Conservation (phyloP, 2,329 filamentous ascomycete species). For the Cladosporium sp. region DNA sequence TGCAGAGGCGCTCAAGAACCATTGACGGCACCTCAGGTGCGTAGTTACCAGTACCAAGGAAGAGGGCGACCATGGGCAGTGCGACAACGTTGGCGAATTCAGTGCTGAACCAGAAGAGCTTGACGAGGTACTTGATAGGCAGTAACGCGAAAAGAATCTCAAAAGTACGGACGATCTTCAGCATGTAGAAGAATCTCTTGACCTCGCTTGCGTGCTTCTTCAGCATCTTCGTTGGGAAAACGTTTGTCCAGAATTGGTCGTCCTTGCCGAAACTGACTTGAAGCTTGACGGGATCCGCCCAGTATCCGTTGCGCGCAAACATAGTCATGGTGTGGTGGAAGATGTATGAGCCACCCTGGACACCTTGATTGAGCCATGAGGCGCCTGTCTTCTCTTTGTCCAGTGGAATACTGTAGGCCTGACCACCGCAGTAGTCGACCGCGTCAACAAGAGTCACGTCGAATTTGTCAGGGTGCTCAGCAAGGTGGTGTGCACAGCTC, state of each 20-base stretch:
- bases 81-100: slow-evolving; percentile 70
- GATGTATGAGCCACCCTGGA: slow-evolving; percentile 62
- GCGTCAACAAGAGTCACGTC: slow-evolving; percentile 61
- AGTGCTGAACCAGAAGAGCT: slow-evolving; percentile 63
- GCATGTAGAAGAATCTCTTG: slow-evolving; percentile 49
- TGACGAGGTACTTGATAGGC: slow-evolving; percentile 61
- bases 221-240: slow-evolving; percentile 58
- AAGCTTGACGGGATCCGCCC: slow-evolving; percentile 55
- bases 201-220: slow-evolving; percentile 54
- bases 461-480: slow-evolving; percentile 62
- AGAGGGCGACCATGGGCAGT: slow-evolving; percentile 67
- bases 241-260: slow-evolving; percentile 62
- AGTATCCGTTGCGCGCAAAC: slow-evolving; percentile 55
- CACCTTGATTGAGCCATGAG: slow-evolving; percentile 58
- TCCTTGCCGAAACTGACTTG: slow-evolving; percentile 63
- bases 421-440: slow-evolving; percentile 56
- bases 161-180: slow-evolving; percentile 57
- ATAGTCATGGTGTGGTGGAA: slow-evolving; percentile 66
- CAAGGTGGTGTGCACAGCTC: slow-evolving; percentile 64
- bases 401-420: slow-evolving; percentile 55
- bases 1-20: slow-evolving; percentile 54
- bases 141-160: slow-evolving; percentile 57
- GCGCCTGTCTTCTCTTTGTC: slow-evolving; percentile 55
- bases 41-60: slow-evolving; percentile 71
- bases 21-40: slow-evolving; percentile 67